phyloP scores from a whole-genome alignment of 306 rosid genomes.

The Quercus mongolica region DNA sequence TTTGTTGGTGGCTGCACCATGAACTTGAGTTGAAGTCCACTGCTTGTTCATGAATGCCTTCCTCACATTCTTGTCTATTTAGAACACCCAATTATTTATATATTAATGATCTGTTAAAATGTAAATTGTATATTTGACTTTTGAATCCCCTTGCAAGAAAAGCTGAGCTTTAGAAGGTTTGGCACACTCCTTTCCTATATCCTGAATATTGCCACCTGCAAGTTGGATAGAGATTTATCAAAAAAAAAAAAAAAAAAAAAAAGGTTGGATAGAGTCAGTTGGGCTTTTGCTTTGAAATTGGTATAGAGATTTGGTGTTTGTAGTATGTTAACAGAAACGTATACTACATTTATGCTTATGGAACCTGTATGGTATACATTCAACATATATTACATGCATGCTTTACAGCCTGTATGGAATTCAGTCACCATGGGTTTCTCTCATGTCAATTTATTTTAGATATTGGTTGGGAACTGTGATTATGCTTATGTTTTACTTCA shows the following conservation, averaged over 20 bases:
- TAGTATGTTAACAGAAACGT: neutral
- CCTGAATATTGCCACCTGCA: neutral
- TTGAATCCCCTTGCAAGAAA: neutral
- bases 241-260: too few species aligned
- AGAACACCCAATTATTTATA: neutral
- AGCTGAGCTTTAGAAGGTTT: neutral
- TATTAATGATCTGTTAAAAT: neutral
- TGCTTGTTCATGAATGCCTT: neutral
- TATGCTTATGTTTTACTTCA: constrained; percentile 12
- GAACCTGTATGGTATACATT: neutral
- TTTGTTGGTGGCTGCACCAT: neutral
- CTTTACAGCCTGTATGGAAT: neutral
- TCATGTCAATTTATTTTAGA: neutral
- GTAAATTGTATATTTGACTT: neutral
- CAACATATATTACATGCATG: neutral
- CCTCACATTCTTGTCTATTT: neutral
- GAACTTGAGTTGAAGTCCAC: neutral
- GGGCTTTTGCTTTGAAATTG: neutral
- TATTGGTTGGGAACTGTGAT: neutral
- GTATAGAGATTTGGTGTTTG: neutral
- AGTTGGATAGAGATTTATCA: neutral
- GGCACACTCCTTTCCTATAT: neutral
- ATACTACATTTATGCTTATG: neutral
- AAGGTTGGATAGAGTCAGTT: neutral
- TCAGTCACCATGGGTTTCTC: neutral